Base-by-base conservation (phyloP, 352 stramenopile genomes). In the Globisporangium camurandrum region DNA sequence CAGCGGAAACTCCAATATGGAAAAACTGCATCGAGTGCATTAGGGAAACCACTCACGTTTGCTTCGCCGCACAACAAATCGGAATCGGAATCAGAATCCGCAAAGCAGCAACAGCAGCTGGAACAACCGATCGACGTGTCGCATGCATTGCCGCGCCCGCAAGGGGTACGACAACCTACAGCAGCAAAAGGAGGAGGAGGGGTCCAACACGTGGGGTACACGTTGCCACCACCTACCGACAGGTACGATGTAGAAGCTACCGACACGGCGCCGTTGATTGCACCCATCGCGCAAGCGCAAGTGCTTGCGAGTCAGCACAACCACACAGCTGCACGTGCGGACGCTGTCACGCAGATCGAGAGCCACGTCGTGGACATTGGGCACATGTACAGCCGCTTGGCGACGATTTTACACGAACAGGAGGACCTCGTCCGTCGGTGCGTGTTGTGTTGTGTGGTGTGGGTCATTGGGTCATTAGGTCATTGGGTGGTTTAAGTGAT, bases 301-400 rank as follows among this genome's bases (percentile, higher is more conserved):
- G 69, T 91, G 49, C 75, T 87, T 22, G 69, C 73, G 1, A 74
- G 85, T 47, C 72, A 90, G 59, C 81, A 88, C 46, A 85, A 81
- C 48, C 89, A 93, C 56, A 81, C 74, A 19, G 75, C 84, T 34
- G 74, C 75, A 7, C 72, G 82, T 27, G 75, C 79, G 0, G 79
- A 89, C 46, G 82, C 82, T 1, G 81, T 93, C 36, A 73, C 74
- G n/a, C 73, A 88, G 51, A 93, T 93, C 51, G 75, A 93, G 58
- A 89, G 76, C 58, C 82, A 93, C 47, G 88, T 91, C 44, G 82
- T 93, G 27, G 82, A 93, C 56, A 87, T 93, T 30, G 79, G 79
- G 1, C 78, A 93, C 56, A 69, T 90, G 54, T 93, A 91, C 50
- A 75, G 80, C 14, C 71, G 77, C 17, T 69, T 93, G 53, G 83